Percentiles rank a stretch among this genome's conserved stretches.
Evolutionary conservation across 2,329 filamentous ascomycete species (phyloP).

Genomic region (Fusarium vanettenii): DNA sequence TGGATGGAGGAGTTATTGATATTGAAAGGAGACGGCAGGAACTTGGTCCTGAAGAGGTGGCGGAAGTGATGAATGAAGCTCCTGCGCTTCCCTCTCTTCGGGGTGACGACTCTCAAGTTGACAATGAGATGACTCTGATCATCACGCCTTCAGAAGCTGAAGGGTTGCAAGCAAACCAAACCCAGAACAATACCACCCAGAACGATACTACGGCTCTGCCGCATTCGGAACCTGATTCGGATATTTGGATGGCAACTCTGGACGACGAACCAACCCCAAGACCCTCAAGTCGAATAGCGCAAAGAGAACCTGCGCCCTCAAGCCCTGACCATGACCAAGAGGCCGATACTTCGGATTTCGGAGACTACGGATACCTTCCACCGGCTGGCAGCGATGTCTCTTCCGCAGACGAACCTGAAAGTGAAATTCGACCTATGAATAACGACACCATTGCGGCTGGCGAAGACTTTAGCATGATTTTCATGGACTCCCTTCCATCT

Average conservation of each 20-base stretch:
- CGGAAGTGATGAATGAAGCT: constrained; percentile 36
- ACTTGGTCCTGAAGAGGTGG: constrained; percentile 42
- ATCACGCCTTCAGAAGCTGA: constrained; percentile 39
- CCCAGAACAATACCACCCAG: neutral
- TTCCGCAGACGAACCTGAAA: constrained; percentile 47
- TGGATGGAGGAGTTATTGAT: constrained; percentile 23
- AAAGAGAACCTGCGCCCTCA: constrained; percentile 18
- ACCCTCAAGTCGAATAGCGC: constrained; percentile 31
- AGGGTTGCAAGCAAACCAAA: constrained; percentile 17
- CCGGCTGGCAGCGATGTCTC: constrained; percentile 49
- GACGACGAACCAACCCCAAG: constrained; percentile 53
- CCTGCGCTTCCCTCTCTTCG: constrained; percentile 29
- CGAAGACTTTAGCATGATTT: constrained; percentile 71
- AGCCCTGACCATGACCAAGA: constrained; percentile 26
- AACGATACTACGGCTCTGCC: constrained; percentile 35
- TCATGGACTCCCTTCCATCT: constrained; percentile 65
- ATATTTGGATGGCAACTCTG: constrained; percentile 60
- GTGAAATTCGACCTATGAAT: constrained; percentile 30
- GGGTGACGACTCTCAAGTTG: constrained; percentile 43
- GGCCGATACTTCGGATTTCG: constrained; percentile 30
- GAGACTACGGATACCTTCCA: constrained; percentile 45
- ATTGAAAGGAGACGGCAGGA: constrained; percentile 32
- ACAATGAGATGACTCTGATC: constrained; percentile 44
- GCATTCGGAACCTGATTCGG: constrained; percentile 49
- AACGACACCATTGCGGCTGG: constrained; percentile 60